Evolutionary conservation across 148 eudicot species (phyloP).

Genomic region (Persicaria maculosa): DNA sequence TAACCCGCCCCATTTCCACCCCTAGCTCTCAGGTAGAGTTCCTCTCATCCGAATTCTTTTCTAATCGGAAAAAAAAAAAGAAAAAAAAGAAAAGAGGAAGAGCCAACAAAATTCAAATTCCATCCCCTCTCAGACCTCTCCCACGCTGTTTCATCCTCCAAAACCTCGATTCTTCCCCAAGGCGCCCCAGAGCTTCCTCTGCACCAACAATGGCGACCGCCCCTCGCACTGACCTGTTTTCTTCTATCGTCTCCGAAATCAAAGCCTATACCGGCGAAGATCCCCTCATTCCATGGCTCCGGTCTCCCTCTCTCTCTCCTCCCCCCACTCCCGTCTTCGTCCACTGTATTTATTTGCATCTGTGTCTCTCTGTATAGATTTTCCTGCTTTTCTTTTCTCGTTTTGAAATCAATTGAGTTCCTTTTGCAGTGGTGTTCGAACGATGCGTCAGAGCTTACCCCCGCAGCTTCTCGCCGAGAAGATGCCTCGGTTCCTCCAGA

Average conservation of each 20-base stretch:
- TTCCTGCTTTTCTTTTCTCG: not conserved
- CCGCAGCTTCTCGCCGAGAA: slow-evolving; percentile 60
- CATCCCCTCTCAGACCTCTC: not conserved
- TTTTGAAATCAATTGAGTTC: not conserved
- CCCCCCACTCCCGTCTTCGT: not conserved
- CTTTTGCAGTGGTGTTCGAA: slow-evolving; percentile 57
- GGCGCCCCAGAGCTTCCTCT: not conserved
- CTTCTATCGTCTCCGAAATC: slow-evolving; percentile 67
- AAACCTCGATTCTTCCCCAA: slow-evolving; percentile 10
- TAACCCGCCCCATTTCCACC: too few species aligned
- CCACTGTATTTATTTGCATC: not conserved
- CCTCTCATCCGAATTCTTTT: too few species aligned
- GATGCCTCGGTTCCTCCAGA: slow-evolving; percentile 91
- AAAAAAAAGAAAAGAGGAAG: too few species aligned
- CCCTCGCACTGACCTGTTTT: slow-evolving; percentile 42
- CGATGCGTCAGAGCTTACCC: slow-evolving; percentile 51
- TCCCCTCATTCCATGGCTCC: slow-evolving; percentile 92
- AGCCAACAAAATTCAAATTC: slow-evolving; percentile 11
- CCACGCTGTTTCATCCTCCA: not conserved
- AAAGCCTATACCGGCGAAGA: slow-evolving; percentile 71
- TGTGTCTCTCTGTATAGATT: slow-evolving; percentile 15
- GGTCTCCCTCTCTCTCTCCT: slow-evolving; percentile 29
- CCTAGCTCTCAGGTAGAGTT: too few species aligned
- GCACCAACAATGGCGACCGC: slow-evolving; percentile 32
- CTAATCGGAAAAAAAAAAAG: too few species aligned